phyloP scores from a whole-genome alignment of 2,329 filamentous ascomycete genomes.

The Aspergillus sp. region DNA sequence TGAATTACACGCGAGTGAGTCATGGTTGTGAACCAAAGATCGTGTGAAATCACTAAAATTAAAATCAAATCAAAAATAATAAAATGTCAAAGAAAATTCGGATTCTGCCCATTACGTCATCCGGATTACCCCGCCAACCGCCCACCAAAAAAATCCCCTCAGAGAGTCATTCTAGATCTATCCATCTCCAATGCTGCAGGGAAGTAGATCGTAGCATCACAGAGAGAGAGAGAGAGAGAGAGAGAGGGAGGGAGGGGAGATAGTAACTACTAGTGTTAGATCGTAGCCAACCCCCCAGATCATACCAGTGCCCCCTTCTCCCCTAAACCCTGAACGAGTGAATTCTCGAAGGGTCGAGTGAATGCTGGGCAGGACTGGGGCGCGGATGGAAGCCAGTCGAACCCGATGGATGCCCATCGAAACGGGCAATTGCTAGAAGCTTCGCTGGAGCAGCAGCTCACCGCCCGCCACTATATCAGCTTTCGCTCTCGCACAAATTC shows the following conservation, averaged over 20 bases:
- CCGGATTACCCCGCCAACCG: slow-evolving; percentile 12
- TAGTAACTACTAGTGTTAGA: background rate
- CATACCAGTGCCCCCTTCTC: background rate
- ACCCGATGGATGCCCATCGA: slow-evolving; percentile 42
- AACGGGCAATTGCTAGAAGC: slow-evolving; percentile 44
- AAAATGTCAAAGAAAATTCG: slow-evolving; percentile 1
- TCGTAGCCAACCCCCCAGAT: background rate
- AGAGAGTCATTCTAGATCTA: too few species aligned
- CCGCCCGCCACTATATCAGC: slow-evolving; percentile 47
- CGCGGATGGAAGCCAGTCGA: slow-evolving; percentile 32
- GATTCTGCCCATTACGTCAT: slow-evolving; percentile 8
- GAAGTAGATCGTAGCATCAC: background rate
- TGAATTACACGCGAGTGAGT: background rate
- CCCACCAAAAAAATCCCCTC: background rate
- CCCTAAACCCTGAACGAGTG: slow-evolving; percentile 17
- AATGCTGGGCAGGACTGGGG: background rate
- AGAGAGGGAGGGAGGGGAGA: background rate
- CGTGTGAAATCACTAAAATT: background rate
- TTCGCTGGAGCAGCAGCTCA: slow-evolving; percentile 40
- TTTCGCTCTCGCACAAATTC: slow-evolving; percentile 32
- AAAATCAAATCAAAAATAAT: too few species aligned
- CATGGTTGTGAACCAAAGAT: background rate
- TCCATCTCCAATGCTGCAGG: background rate
- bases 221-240: background rate
- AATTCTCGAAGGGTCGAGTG: background rate